A percentile compares a stretch with the other conserved stretches of the same genome.
phyloP scores from a whole-genome alignment of 1,284 basidiomycete species.

The Boletus mariae region DNA sequence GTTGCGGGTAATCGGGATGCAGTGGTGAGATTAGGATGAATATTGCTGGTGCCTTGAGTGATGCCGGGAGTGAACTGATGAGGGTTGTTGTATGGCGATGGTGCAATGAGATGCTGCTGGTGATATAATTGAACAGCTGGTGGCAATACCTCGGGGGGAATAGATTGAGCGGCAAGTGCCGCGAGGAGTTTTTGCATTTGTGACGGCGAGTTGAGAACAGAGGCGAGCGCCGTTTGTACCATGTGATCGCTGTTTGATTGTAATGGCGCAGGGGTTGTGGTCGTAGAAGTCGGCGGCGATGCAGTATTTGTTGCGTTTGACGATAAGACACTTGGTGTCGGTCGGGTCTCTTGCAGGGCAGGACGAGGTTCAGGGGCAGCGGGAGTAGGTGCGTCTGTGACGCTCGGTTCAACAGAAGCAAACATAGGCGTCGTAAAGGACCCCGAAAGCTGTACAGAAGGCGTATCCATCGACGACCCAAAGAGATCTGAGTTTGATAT shows the following conservation, averaged over 20 bases:
- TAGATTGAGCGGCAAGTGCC: constrained; percentile 37
- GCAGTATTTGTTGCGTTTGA: constrained; percentile 9
- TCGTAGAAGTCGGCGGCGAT: constrained; percentile 23
- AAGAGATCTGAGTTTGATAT: constrained; percentile 26
- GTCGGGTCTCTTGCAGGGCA: constrained; percentile 6
- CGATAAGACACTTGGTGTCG: not conserved
- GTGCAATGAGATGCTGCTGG: constrained; percentile 30
- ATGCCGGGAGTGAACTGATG: constrained; percentile 10
- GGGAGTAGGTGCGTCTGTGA: constrained; percentile 22
- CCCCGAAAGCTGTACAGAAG: constrained; percentile 30
- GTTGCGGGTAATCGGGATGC: constrained; percentile 11
- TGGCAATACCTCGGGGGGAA: constrained; percentile 24
- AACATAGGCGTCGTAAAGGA: constrained; percentile 22
- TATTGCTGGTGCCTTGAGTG: not conserved
- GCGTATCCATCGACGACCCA: constrained; percentile 33
- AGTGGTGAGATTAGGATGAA: not conserved
- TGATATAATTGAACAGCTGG: constrained; percentile 14
- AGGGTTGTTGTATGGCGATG: constrained; percentile 31
- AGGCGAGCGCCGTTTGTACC: constrained; percentile 58
- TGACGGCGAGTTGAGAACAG: constrained; percentile 56
- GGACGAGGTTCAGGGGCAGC: constrained; percentile 8
- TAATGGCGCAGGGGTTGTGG: constrained; percentile 6
- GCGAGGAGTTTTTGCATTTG: constrained; percentile 72
- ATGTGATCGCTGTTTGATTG: constrained; percentile 41
- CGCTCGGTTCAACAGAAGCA: constrained; percentile 24